phyloP scores from a whole-genome alignment of 176 grass and related monocot species.

The Zoysia pacifica region DNA sequence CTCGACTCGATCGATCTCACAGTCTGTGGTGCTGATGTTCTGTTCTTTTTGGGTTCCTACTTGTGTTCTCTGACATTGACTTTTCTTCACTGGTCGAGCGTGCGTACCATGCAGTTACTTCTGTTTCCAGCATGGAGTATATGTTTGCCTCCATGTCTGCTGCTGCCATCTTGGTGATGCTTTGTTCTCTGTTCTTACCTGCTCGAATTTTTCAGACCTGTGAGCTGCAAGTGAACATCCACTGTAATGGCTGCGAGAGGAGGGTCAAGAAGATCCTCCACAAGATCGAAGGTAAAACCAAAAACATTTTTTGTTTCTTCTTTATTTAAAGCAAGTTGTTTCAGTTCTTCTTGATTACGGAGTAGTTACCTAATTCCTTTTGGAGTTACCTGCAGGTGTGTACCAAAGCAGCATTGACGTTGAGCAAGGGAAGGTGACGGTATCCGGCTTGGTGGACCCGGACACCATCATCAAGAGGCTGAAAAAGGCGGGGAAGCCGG shows the following conservation, averaged over 20 bases:
- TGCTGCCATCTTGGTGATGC: not conserved
- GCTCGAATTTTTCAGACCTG: slow-evolving; percentile 54
- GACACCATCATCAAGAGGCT: slow-evolving; percentile 66
- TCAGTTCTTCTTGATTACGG: not conserved
- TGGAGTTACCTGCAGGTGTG: slow-evolving; percentile 56
- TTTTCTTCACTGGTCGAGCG: not conserved
- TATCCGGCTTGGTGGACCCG: slow-evolving; percentile 66
- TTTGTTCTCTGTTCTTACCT: slow-evolving; percentile 16
- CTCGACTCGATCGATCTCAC: not conserved
- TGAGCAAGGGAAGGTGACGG: slow-evolving; percentile 63
- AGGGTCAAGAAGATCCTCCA: slow-evolving; percentile 71
- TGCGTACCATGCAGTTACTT: not conserved
- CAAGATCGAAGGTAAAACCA: slow-evolving; percentile 67
- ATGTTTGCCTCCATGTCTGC: slow-evolving; percentile 1
- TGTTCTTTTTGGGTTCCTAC: not conserved
- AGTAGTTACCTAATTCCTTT: no score
- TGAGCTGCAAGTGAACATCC: slow-evolving; percentile 77
- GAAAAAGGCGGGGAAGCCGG: slow-evolving; percentile 65
- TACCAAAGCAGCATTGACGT: slow-evolving; percentile 53
- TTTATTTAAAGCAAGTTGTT: not conserved
- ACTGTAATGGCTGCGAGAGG: slow-evolving; percentile 69
- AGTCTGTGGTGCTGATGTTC: not conserved
- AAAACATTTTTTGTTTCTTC: not conserved
- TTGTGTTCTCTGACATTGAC: slow-evolving; percentile 32
- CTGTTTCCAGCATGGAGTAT: slow-evolving; percentile 11